These are phyloP conservation scores for Leccinum truebloodii DNA, from an alignment of 768 basidiomycete genomes.

Conservation along the genomic window DNA sequence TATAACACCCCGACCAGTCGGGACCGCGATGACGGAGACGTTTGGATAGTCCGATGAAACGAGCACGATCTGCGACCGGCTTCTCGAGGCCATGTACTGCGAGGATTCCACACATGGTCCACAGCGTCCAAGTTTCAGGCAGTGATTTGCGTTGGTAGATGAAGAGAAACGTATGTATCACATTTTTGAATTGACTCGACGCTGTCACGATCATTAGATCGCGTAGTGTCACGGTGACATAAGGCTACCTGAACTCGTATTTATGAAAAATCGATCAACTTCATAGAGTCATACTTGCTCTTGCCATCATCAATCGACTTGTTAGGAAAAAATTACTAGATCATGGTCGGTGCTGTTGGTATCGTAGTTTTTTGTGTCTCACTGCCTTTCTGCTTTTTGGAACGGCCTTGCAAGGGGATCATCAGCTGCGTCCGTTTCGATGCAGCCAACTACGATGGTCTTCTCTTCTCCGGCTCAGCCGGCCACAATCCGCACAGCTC, in stretches of 20 bases:
- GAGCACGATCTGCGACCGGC: conserved; percentile 65
- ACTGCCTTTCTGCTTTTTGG: too few relatives aligned
- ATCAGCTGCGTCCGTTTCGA: too few relatives aligned
- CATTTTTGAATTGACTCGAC: not conserved
- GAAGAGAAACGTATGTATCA: not conserved
- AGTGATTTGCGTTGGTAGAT: not conserved
- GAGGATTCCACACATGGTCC: conserved; percentile 88
- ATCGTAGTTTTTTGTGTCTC: too few relatives aligned
- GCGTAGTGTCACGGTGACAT: not conserved
- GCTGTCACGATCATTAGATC: not conserved
- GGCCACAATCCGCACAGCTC: not conserved
- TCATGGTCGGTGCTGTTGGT: too few relatives aligned
- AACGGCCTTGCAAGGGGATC: too few relatives aligned
- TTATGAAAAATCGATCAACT: too few relatives aligned
- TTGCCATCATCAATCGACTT: too few relatives aligned
- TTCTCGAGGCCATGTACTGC: conserved; percentile 81
- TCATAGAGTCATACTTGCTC: too few relatives aligned
- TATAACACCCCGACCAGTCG: conserved; percentile 97
- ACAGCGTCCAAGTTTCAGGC: not conserved
- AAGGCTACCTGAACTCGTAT: too few relatives aligned
- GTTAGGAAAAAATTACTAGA: too few relatives aligned
- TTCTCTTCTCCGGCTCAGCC: not conserved
- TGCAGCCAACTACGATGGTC: too few relatives aligned
- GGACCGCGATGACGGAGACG: conserved; percentile 92
- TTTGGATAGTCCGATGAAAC: conserved; percentile 84